Conservation (phyloP, 805 yeast genomes). For the Starmerella scarabaei region DNA sequence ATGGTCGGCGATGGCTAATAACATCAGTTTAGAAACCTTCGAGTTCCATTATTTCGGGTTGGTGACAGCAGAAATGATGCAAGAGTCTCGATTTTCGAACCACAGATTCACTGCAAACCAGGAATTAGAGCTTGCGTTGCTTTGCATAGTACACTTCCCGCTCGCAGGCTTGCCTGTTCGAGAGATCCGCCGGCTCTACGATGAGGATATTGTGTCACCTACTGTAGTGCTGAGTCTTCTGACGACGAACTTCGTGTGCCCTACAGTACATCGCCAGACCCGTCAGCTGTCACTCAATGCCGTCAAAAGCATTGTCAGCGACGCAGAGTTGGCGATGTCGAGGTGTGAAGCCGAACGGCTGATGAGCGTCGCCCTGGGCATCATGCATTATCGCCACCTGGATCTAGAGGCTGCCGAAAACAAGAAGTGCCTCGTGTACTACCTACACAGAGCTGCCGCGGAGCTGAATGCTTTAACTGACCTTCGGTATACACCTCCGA, state of each 20-base stretch:
- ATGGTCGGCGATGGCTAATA: background rate
- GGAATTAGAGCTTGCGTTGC: background rate
- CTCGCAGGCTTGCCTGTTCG: background rate
- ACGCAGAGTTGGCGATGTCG: background rate
- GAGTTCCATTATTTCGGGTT: background rate
- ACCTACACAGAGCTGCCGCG: background rate
- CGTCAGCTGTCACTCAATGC: background rate
- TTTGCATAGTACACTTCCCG: background rate
- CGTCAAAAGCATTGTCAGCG: background rate
- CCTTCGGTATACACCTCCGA: too few relatives aligned
- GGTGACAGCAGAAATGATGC: background rate
- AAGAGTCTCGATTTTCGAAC: background rate
- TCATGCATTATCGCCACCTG: background rate
- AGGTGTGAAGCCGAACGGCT: background rate
- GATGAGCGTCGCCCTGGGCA: background rate
- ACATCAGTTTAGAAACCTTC: background rate
- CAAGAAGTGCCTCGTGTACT: background rate
- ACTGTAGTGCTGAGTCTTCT: background rate
- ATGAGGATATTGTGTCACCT: background rate
- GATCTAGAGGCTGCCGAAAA: background rate
- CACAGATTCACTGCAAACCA: background rate
- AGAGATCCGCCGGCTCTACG: background rate
- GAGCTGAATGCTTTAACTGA: background rate
- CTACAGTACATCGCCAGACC: background rate
- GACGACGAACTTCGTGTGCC: background rate